Base-by-base conservation (phyloP, 2,329 filamentous ascomycete species). In the Cytospora mali region DNA sequence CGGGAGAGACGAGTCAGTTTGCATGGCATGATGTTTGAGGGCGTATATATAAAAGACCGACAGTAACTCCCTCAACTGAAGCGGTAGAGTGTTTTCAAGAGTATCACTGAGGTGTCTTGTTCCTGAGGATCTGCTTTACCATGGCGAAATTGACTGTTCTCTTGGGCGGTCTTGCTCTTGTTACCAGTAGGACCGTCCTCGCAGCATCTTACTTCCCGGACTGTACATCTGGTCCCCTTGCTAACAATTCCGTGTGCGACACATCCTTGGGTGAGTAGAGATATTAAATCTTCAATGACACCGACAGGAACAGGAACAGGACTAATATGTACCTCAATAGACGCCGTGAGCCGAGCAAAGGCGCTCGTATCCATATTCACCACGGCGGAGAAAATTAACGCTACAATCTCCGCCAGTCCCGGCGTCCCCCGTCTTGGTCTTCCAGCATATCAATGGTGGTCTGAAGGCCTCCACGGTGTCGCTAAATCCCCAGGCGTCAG, bases 401-500 rank as follows among this genome's bases (percentile, higher is more conserved):
- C 58, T 33, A 66, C 64, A 27, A 48, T 62, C 39, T 56, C 51
- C 61, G 70, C 72, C 58, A 72, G 71, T 5, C 71, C 79, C 0
- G 85, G 85, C 0, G 80, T 83, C 7, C 75, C 81, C 1, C 76
- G 85, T 29, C 76, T 89, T 0, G 85, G 85, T 6, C 74, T 88
- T 0, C 81, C 82, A 0, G 71, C 79, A 0, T 89, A 89, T 67
- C 76, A 84, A 67, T 87, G 85, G 77, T 88, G 85, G 84, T 82
- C 79, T 51, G 84, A 87, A 71, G 86, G 82, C 1, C 79, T 89
- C 0, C 87, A 89, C 68, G 88, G 88, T 1, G 76, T 90, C 0
- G 86, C 82, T 4, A 70, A 67, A 4, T 80, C 79, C 23, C 81
- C 81, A 0, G 86, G 84, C 0, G 83, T 85, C 29, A 79, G 64